Percentiles rank a stretch among this genome's conserved stretches.
Evolutionary conservation across 176 grass and related monocot genomes (phyloP).

Genomic region (Triticum turgidum): DNA sequence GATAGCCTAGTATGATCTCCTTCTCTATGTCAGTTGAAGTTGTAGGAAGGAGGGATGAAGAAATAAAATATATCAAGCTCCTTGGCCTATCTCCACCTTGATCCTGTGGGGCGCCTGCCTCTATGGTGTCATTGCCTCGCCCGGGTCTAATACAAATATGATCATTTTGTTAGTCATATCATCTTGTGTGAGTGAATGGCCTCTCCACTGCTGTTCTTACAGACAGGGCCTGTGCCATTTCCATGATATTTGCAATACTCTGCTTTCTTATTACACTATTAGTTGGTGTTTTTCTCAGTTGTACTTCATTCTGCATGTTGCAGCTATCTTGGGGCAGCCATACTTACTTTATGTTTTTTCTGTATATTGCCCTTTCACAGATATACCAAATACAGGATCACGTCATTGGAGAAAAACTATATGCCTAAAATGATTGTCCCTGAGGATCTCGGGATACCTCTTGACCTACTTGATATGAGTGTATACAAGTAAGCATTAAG

Average conservation of each 20-base stretch:
- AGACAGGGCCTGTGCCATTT: neutral
- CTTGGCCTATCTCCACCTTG: neutral
- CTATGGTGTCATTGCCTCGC: neutral
- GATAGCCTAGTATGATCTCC: neutral
- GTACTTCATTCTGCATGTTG: constrained; percentile 12
- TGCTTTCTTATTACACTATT: constrained; percentile 9
- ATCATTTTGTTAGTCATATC: constrained; percentile 8
- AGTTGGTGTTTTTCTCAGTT: neutral
- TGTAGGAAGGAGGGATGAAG: neutral
- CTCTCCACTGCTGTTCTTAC: neutral
- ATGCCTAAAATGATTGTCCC: constrained; percentile 87
- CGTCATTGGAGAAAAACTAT: constrained; percentile 92
- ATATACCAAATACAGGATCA: constrained; percentile 89
- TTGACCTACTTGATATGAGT: constrained; percentile 93
- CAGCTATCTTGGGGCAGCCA: constrained; percentile 7
- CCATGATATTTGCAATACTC: neutral
- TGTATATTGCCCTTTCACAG: constrained; percentile 39
- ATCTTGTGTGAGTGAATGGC: neutral
- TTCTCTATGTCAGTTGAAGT: neutral
- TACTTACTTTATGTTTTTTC: constrained; percentile 33
- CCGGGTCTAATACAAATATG: neutral
- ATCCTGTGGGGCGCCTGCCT: neutral
- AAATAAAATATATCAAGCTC: neutral
- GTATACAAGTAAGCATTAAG: constrained; percentile 82
- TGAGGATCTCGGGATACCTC: constrained; percentile 93